phyloP scores from a whole-genome alignment of 805 yeast genomes.

The Nakazawaea populi region DNA sequence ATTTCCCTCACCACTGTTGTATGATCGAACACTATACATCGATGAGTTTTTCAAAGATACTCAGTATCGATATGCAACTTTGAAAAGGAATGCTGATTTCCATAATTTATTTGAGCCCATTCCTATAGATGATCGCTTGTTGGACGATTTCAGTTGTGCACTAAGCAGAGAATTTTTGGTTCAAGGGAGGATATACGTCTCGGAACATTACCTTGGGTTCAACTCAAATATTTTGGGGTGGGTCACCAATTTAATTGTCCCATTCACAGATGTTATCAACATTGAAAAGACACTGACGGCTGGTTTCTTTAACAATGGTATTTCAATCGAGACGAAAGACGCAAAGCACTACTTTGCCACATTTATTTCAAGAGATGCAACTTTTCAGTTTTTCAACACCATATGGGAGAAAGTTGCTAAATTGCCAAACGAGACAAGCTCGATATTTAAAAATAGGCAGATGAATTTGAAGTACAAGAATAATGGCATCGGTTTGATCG shows the following conservation, averaged over 20 bases:
- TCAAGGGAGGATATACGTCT: slow-evolving; percentile 82
- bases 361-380: slow-evolving; percentile 74
- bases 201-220: slow-evolving; percentile 77
- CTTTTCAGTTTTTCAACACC: slow-evolving; percentile 62
- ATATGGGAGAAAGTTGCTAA: slow-evolving; percentile 52
- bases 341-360: slow-evolving; percentile 79
- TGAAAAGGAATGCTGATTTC: slow-evolving; percentile 64
- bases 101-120: slow-evolving; percentile 67
- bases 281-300: slow-evolving; percentile 84
- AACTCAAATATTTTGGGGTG: slow-evolving; percentile 85
- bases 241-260: slow-evolving; percentile 76
- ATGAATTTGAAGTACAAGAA: slow-evolving; percentile 6
- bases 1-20: slow-evolving; percentile 4
- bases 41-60: slow-evolving; percentile 57
- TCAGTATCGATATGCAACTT: slow-evolving; percentile 56
- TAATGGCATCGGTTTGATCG: slow-evolving; percentile 11
- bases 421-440: slow-evolving; percentile 1
- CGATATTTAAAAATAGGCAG: slow-evolving; percentile 3
- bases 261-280: slow-evolving; percentile 60
- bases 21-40: slow-evolving; percentile 42
- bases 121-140: slow-evolving; percentile 61
- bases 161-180: slow-evolving; percentile 77
- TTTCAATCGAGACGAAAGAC: slow-evolving; percentile 58
- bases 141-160: slow-evolving; percentile 91
- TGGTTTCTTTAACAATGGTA: slow-evolving; percentile 88